Evolutionary conservation across 768 basidiomycete genomes (phyloP), one percentile per base, ranked within the genome.

Genomic region (Pleurotus djamor): DNA sequence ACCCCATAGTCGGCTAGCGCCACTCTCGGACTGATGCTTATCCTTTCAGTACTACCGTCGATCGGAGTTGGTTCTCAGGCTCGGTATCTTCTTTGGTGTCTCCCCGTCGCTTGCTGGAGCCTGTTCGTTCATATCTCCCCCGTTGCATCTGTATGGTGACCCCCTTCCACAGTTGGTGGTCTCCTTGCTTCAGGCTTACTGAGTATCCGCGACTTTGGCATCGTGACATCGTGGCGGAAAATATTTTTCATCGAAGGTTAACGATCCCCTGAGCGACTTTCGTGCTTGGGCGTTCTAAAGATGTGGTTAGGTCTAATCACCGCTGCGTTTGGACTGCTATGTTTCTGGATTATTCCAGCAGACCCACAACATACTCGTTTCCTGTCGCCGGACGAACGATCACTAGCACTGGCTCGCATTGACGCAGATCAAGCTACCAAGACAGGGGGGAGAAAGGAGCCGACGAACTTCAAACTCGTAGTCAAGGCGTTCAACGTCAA

Each of bases 241-340:
- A 76, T 80, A 33, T 78, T 80, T 56, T 68, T 80, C 32, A 60
- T 78, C 41, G 78, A 79, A 72, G 78, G 76, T 73, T 58, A 57
- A 47, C 35, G 35, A 10, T n/a, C 34, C 5, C 43, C 5, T 17
- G 4, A 57, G 49, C 7, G 38, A 14, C 12, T 44, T 3, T 44
- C 12, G 2, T 21, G 49, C 9, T 2, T 7, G 21, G 3, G 3
- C 48, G 44, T 14, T 14, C 52, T 45, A 44, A 16, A 48, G 4
- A 41, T 48, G 14, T 4, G 50, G 17, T 9, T 35, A 74, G 72
- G 74, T 6, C 71, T 74, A 16, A 76, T 77, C 3, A 76, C 76
- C 6, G 71, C 72, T 17, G 72, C 69, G 2, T 68, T 76, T 59
- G 76, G 74, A 5, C 52, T 76, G 14, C 28, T 76, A 2, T 71